Conservation (phyloP, 352 stramenopile species). For the Sclerospora graminicola region DNA sequence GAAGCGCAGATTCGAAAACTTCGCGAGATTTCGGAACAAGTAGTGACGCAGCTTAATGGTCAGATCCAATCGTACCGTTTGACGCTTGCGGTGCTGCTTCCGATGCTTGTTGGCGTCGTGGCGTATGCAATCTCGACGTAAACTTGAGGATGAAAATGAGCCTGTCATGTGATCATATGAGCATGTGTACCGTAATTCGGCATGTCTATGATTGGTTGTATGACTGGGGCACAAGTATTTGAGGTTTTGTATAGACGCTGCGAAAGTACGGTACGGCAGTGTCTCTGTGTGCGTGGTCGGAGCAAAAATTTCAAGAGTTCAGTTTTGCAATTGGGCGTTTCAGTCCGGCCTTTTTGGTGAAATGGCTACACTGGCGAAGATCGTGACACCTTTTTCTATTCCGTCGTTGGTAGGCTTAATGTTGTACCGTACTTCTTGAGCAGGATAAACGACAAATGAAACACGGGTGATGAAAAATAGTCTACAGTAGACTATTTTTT, state of each 20-base stretch:
- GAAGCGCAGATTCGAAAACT: slow-evolving; percentile 31
- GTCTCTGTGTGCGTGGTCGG: too few species aligned
- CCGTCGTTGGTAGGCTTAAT: too few species aligned
- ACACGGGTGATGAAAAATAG: too few species aligned
- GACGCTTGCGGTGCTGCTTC: slow-evolving; percentile 40
- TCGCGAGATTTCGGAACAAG: slow-evolving; percentile 23
- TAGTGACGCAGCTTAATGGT: slow-evolving; percentile 13
- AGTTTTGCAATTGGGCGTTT: not conserved
- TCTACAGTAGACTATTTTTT: too few species aligned
- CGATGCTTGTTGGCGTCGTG: slow-evolving; percentile 37
- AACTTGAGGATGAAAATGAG: not conserved
- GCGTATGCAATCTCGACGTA: slow-evolving; percentile 39
- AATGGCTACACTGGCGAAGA: slow-evolving; percentile 7
- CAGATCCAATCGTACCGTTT: slow-evolving; percentile 54
- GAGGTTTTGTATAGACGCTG: not conserved
- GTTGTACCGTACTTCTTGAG: too few species aligned
- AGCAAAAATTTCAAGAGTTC: slow-evolving; percentile 7
- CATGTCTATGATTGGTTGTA: too few species aligned
- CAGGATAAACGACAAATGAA: too few species aligned
- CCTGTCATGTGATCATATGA: not conserved
- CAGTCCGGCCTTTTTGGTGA: not conserved
- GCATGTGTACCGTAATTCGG: not conserved
- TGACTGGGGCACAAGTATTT: not conserved
- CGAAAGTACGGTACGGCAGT: not conserved
- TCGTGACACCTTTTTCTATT: not conserved